Base-by-base conservation (phyloP, 352 stramenopile genomes). In the Phytopythium chamaehyphon region DNA sequence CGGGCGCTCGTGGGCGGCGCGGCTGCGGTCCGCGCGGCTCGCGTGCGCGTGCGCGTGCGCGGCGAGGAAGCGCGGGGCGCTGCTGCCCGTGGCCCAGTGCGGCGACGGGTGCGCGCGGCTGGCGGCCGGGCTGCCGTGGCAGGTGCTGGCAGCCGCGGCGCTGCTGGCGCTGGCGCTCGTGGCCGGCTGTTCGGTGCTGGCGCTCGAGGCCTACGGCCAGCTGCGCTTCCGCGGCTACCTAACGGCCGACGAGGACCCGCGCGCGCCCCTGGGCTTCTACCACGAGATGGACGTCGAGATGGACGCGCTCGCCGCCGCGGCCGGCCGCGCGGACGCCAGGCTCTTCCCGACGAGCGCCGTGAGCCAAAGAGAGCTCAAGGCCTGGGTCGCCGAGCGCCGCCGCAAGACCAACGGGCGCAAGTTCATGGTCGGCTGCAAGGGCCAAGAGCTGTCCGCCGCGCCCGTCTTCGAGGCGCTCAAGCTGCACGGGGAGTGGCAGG, bases 201-300 rank as follows among this genome's bases (percentile, higher is more conserved):
- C 59, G 45, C 46, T 88, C n/a, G 79, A 90, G 21, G 43, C 59
- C n/a, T 24, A 67, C 10, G 79, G 76, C 0, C 73, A 71, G 0
- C 36, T 90, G 55, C 63, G 79, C 14, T 86, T 86, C 52, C 62
- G 56, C 23, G 74, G 76, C 1, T 84, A 74, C 48, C 68, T 86
- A n/a, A 51, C 59, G 11, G 22, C 46, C 3, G 26, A 51, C 16
- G 58, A 66, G 6, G 46, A 57, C 6, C 62, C 74, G 40, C 84
- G 86, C 37, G 70, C 72, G 10, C 70, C 72, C 40, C 55, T 86
- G 47, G 79, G 79, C 7, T 90, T 90, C 44, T 90, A 90, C 58
- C 79, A 90, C 49, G 79, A 90, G 54, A 90, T 90, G 76, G 74
- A 88, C 53, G 57, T 88, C 16, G 72, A 88, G 49, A 90, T 88